phyloP scores from a whole-genome alignment of 202 grass and related monocot species.

The Zoysia matrella region DNA sequence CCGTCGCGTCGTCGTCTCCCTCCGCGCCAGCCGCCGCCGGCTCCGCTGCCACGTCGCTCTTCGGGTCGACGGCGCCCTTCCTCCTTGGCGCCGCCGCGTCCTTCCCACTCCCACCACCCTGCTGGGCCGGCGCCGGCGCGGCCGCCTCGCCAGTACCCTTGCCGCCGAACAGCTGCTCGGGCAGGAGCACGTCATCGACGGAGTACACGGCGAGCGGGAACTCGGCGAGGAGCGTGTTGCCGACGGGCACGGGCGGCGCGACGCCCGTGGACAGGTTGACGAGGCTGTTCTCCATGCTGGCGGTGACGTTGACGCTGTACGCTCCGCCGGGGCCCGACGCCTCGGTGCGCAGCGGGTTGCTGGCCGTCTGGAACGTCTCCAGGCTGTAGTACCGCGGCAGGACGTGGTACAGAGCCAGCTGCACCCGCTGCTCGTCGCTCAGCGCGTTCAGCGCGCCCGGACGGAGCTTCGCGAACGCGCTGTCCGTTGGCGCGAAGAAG shows the following conservation, averaged over 20 bases:
- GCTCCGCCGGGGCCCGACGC: conserved; percentile 55
- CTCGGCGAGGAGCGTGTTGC: conserved; percentile 39
- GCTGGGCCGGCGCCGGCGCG: conserved; percentile 22
- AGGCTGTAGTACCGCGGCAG: conserved; percentile 65
- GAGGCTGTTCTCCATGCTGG: conserved; percentile 43
- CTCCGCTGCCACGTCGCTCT: not conserved
- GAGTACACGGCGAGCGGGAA: conserved; percentile 67
- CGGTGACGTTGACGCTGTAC: conserved; percentile 64
- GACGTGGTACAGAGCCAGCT: conserved; percentile 65
- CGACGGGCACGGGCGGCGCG: conserved; percentile 45
- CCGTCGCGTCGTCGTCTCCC: not conserved
- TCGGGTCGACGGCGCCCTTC: conserved; percentile 13
- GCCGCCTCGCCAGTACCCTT: not conserved
- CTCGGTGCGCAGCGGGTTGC: conserved; percentile 70
- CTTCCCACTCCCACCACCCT: not conserved
- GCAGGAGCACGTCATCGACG: conserved; percentile 64
- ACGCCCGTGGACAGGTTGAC: conserved; percentile 62
- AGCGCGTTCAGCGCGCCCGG: conserved; percentile 60
- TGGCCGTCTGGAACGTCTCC: conserved; percentile 58
- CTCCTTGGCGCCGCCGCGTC: not conserved
- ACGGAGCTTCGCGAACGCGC: conserved; percentile 56
- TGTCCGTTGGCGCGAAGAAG: conserved; percentile 64
- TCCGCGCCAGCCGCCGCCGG: not conserved
- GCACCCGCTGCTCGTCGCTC: conserved; percentile 52
- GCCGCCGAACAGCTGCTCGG: conserved; percentile 52